Evolutionary conservation across 306 rosid species (phyloP), one percentile per base, ranked within the genome.

Genomic region (Lupinus albus): DNA sequence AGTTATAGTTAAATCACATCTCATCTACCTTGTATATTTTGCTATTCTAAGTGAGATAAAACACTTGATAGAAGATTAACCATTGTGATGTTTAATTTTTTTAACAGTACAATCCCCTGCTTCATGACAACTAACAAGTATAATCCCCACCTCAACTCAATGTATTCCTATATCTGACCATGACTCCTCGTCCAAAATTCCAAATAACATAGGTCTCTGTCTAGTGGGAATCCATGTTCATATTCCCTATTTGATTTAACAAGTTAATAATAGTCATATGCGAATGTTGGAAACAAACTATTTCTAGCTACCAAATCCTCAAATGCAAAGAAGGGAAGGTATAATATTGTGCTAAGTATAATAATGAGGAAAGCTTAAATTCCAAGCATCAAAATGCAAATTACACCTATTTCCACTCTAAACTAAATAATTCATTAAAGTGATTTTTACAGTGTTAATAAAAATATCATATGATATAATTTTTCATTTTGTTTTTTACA

Each of bases 211-310:
- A 8, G 44, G 11, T 8, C 11, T 38, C 42, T 38, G 42, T 38
- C 42, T 38, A 38, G n/a, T n/a, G n/a, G n/a, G n/a, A n/a, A n/a
- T n/a, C n/a, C n/a, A n/a, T n/a, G n/a, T n/a, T n/a, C n/a, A n/a
- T n/a, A n/a, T n/a, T n/a, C n/a, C n/a, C n/a, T n/a, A n/a, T n/a
- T n/a, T n/a, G n/a, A n/a, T n/a, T n/a, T n/a, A n/a, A n/a, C n/a
- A n/a, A n/a, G n/a, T n/a, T n/a, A 70, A 25, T 6, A 69, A 48
- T 56, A 8, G 33, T 16, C 32, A 44, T 36, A 38, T 42, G 38
- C 51, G n/a, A 54, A 66, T 67, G 69, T 61, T 66, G 33, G 56
- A 55, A 72, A 39, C 70, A 59, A 41, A 20, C 74, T 25, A 65
- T 44, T 56, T 65, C 53, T 70, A 11, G 59, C 62, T 11, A 11